Evolutionary conservation across 1,284 basidiomycete species (phyloP), one percentile per base, ranked within the genome.

Genomic region (Trichosporon coremiiforme): DNA sequence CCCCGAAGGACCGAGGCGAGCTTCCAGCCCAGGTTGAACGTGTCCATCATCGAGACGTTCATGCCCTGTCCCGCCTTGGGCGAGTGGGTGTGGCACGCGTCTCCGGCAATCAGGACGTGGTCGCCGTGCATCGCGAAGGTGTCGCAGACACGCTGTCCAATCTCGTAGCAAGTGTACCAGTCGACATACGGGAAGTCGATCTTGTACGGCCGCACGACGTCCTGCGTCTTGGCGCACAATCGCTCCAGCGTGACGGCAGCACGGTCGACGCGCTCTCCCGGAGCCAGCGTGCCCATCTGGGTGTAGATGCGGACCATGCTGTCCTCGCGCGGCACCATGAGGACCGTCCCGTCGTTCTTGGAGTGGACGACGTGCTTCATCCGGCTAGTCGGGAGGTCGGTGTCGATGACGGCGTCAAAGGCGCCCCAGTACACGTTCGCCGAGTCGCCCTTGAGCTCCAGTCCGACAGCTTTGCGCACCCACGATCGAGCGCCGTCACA

Each of bases 131-230:
- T 33, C n/a, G 62, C 15, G 22, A 68, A 71, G 10, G 73, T 71
- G 68, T 80, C 72, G 60, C 79, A 20, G 93, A 81, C 86, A 13
- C 86, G 74, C 70, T 82, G 80, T 8, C 79, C 79, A 64, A 82
- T 80, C 67, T 74, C 78, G 74, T 82, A 82, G 62, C 77, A 74
- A 5, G 77, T 80, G 68, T 72, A 79, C 80, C 80, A 82, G 70
- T 81, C 79, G 62, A 79, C 74, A 62, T 75, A 74, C 12, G 75
- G 75, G 60, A 81, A 85, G 5, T 87, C 82, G 55, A 94, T 86
- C 10, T 80, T 85, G 80, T 89, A 95, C 1, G 93, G 93, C 62
- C 86, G 75, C 41, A 94, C 85, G 3, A 89, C 88, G 76, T 87
- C 88, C 75, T 87, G 85, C 8, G 89, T 91, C 75, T 87, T 85